These are phyloP conservation scores for Westerdykella sp. DNA, from an alignment of 2,329 filamentous ascomycete genomes.

Conservation along the genomic window DNA sequence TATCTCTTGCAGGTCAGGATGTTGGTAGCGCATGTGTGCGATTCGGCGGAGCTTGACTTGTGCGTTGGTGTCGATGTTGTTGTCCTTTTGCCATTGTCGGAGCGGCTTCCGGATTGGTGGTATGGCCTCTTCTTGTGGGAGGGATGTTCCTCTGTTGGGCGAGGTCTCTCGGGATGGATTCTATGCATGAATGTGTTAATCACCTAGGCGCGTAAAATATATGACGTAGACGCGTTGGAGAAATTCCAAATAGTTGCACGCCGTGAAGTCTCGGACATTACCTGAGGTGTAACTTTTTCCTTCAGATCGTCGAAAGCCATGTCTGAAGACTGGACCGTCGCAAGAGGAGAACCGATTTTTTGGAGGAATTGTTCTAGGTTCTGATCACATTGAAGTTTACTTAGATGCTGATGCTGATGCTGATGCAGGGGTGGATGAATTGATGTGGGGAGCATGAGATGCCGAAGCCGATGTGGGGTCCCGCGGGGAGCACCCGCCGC, in stretches of 20 bases:
- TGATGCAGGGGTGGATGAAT: too few relatives aligned
- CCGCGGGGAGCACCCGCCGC: slow-evolving; percentile 8
- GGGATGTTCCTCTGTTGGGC: slow-evolving; percentile 38
- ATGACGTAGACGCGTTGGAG: too few relatives aligned
- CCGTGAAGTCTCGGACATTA: slow-evolving; percentile 6
- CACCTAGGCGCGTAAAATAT: background rate
- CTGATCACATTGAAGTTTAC: too few relatives aligned
- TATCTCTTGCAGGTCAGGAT: slow-evolving; percentile 45
- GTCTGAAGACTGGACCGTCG: background rate
- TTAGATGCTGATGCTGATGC: too few relatives aligned
- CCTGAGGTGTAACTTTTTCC: slow-evolving; percentile 27
- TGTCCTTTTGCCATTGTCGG: slow-evolving; percentile 34
- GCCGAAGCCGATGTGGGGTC: slow-evolving; percentile 23
- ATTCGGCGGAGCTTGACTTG: slow-evolving; percentile 46
- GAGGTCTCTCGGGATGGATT: slow-evolving; percentile 28
- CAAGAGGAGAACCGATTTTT: too few relatives aligned
- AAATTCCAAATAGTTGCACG: too few relatives aligned
- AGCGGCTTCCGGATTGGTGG: slow-evolving; percentile 31
- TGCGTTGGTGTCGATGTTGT: slow-evolving; percentile 38
- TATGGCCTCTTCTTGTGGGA: slow-evolving; percentile 36
- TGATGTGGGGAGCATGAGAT: slow-evolving; percentile 17
- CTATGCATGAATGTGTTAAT: slow-evolving; percentile 7
- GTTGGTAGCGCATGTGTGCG: slow-evolving; percentile 51
- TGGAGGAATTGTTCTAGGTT: too few relatives aligned
- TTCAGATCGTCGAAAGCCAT: slow-evolving; percentile 31